A percentile compares a stretch with the other conserved stretches of the same genome.
Conservation (phyloP, 192 early-diverging fungal species). For the Jimgerdemannia lactiflua region DNA sequence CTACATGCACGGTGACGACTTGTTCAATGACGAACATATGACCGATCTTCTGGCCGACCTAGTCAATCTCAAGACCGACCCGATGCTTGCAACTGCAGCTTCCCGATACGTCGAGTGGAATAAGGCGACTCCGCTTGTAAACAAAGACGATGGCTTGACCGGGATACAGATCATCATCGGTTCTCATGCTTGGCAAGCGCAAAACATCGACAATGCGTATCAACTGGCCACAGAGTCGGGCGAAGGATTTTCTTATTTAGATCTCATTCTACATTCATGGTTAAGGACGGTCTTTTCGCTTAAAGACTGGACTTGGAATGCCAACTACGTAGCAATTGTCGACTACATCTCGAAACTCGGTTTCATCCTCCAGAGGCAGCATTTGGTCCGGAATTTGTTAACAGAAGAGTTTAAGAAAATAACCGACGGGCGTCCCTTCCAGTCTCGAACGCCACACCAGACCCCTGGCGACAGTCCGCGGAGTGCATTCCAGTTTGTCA, state of each 20-base stretch:
- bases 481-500: slow-evolving; percentile 27
- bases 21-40: slow-evolving; percentile 26
- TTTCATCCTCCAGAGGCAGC: slow-evolving; percentile 12
- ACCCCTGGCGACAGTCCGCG: slow-evolving; percentile 6
- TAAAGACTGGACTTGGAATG: slow-evolving; percentile 33
- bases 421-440: not conserved
- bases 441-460: not conserved
- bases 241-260: slow-evolving; percentile 31
- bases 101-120: not conserved
- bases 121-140: not conserved
- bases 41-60: slow-evolving; percentile 32
- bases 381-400: slow-evolving; percentile 15
- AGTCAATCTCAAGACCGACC: slow-evolving; percentile 33
- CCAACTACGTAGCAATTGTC: slow-evolving; percentile 11
- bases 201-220: slow-evolving; percentile 24
- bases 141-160: not conserved
- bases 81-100: slow-evolving; percentile 21
- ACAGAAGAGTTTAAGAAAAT: slow-evolving; percentile 11
- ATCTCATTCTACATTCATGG: slow-evolving; percentile 33
- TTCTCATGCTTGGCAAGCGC: slow-evolving; percentile 22
- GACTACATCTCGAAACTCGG: slow-evolving; percentile 20
- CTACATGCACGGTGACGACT: slow-evolving; percentile 39
- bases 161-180: slow-evolving; percentile 24
- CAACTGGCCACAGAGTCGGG: slow-evolving; percentile 16
- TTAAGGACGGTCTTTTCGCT: slow-evolving; percentile 16